These are phyloP conservation scores for Neurospora sp. DNA, from an alignment of 495 filamentous ascomycete genomes.

Conservation along the genomic window DNA sequence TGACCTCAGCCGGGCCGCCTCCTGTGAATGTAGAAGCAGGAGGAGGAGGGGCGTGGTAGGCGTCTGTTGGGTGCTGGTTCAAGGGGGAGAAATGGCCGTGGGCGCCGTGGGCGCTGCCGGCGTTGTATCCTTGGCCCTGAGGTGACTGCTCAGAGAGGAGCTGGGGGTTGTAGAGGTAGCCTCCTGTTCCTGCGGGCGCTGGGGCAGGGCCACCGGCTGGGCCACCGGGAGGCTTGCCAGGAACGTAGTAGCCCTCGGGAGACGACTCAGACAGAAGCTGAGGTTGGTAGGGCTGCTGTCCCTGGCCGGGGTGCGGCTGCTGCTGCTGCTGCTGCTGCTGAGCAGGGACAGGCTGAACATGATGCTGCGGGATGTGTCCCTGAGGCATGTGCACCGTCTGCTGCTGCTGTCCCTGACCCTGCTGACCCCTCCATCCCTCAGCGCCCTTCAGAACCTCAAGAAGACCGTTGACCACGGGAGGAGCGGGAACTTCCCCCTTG, in stretches of 20 bases:
- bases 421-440: constrained; percentile 16
- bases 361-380: neutral
- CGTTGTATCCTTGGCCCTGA: neutral
- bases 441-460: constrained; percentile 19
- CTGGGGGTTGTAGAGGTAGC: neutral
- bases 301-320: neutral
- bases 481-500: constrained; percentile 45
- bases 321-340: neutral
- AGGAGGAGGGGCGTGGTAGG: constrained; percentile 1
- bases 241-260: neutral
- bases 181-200: neutral
- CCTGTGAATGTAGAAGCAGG: neutral
- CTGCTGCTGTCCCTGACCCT: neutral
- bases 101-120: neutral
- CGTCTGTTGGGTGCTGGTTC: neutral
- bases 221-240: neutral
- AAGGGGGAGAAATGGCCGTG: neutral
- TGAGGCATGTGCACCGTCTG: neutral
- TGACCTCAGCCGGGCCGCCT: neutral
- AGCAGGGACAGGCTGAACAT: neutral
- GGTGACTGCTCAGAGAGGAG: neutral
- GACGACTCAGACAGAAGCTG: neutral
- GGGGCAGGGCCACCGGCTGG: neutral
- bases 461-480: constrained; percentile 10
- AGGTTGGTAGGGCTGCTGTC: neutral